Conservation (phyloP, 2,329 filamentous ascomycete genomes). For the Pseudogymnoascus sp. region DNA sequence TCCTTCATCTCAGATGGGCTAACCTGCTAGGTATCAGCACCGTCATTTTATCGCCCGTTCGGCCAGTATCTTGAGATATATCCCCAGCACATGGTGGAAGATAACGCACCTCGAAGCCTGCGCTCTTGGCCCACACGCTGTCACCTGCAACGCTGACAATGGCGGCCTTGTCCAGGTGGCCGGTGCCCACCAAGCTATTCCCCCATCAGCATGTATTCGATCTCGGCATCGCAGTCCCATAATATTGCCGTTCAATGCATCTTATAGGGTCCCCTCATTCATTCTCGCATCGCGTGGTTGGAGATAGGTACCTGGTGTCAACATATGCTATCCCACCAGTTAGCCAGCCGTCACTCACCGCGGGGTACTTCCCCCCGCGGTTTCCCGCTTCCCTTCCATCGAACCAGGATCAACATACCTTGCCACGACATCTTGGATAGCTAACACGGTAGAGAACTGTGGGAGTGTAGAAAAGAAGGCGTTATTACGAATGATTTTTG, state of each 20-base stretch:
- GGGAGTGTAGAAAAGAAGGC: neutral
- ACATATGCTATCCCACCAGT: constrained; percentile 43
- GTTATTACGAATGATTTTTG: neutral
- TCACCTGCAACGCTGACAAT: constrained; percentile 76
- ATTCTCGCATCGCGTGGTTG: neutral
- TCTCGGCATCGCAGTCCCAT: neutral
- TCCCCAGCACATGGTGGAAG: neutral
- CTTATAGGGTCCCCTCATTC: neutral
- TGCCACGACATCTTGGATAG: constrained; percentile 61
- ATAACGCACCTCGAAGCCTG: constrained; percentile 47
- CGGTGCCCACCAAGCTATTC: constrained; percentile 66
- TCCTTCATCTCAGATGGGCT: constrained; percentile 51
- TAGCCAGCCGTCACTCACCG: constrained; percentile 13
- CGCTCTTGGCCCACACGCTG: constrained; percentile 66
- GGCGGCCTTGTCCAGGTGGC: constrained; percentile 74
- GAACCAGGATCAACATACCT: constrained; percentile 41
- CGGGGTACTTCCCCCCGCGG: constrained; percentile 19
- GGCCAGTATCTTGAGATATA: neutral
- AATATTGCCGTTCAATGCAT: neutral
- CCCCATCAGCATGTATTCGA: constrained; percentile 18
- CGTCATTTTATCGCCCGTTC: neutral
- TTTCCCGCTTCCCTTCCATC: neutral
- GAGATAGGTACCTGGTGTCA: constrained; percentile 46
- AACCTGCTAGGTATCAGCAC: constrained; percentile 36
- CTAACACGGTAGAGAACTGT: constrained; percentile 6